Evolutionary conservation across 1,284 basidiomycete genomes (phyloP), one percentile per base, ranked within the genome.

Genomic region (Trametes versicolor): DNA sequence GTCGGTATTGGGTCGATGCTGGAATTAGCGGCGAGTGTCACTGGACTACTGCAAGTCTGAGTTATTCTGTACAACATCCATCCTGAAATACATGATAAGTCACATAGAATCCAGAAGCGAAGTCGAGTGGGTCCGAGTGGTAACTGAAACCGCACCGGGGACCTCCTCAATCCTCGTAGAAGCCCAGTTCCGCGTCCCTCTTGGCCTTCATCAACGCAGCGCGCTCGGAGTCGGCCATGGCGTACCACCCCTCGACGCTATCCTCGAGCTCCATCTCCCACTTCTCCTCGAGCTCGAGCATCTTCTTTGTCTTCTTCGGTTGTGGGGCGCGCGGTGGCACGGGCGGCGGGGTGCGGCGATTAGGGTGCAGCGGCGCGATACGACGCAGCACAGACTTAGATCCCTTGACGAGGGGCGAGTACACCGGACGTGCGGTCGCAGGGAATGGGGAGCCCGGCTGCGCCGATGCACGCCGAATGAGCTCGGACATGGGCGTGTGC

Each of bases 261-360:
- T 93, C 92, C 47, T 89, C 81, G 59, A 93, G 77, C 76, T 93
- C 91, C 75, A 91, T 86, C 74, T 93, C 91, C 85, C 92, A 92
- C 72, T 82, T 85, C 76, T 93, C 91, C 77, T 93, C 91, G 71
- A 85, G 77, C 72, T 89, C 85, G 25, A 90, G 76, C 77, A 91
- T 86, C 75, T 93, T 93, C 81, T 93, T 92, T 51, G 83, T 88
- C 80, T 93, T 93, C 78, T 89, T 86, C 56, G 82, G 83, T 49
- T 84, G 86, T 25, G 87, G 87, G 0, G 86, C 87, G 17, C 86
- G 85, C 1, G 89, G 90, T 0, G 82, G 85, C 0, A 89, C 88
- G 0, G 87, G 87, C 0, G 91, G 90, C 0, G 91, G 91, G 1
- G 89, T 87, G 9, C 85, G 83, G 51, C 91, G 80, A 72, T 90